Evolutionary conservation across 257 asterid genomes (phyloP).

Genomic region (Ocimum tenuiflorum): DNA sequence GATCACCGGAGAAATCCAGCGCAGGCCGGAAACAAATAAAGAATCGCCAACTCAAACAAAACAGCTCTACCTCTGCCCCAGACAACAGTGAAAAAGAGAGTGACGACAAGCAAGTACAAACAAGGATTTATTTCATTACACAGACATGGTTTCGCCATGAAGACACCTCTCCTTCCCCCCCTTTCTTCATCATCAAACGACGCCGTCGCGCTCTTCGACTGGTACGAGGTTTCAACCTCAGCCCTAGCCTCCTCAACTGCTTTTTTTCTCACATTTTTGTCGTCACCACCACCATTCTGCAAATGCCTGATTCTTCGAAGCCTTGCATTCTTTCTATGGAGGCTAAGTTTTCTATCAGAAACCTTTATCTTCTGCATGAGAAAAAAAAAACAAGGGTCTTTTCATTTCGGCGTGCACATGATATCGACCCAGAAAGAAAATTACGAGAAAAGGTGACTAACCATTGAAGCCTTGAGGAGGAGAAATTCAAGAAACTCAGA

Average conservation of each 20-base stretch:
- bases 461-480: conserved; percentile 14
- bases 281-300: conserved; percentile 6
- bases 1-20: conserved; percentile 5
- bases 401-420: background rate
- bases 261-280: background rate
- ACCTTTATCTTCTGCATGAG: conserved; percentile 10
- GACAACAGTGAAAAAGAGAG: conserved; percentile 13
- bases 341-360: conserved; percentile 13
- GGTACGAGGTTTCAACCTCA: background rate
- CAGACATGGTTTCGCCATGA: background rate
- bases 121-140: background rate
- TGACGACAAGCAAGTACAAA: conserved; percentile 17
- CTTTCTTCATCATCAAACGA: conserved; percentile 12
- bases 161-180: background rate
- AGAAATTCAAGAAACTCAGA: conserved; percentile 13
- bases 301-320: conserved; percentile 1
- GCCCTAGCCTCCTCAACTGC: conserved; percentile 2
- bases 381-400: background rate
- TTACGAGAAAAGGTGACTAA: background rate
- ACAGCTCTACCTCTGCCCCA: conserved; percentile 31
- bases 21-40: conserved; percentile 15
- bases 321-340: conserved; percentile 1
- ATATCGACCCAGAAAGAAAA: too few species aligned
- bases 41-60: conserved; percentile 21
- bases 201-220: background rate